These are phyloP conservation scores for Talaromyces sp. DNA, from an alignment of 2,329 filamentous ascomycete species.

Conservation along the genomic window DNA sequence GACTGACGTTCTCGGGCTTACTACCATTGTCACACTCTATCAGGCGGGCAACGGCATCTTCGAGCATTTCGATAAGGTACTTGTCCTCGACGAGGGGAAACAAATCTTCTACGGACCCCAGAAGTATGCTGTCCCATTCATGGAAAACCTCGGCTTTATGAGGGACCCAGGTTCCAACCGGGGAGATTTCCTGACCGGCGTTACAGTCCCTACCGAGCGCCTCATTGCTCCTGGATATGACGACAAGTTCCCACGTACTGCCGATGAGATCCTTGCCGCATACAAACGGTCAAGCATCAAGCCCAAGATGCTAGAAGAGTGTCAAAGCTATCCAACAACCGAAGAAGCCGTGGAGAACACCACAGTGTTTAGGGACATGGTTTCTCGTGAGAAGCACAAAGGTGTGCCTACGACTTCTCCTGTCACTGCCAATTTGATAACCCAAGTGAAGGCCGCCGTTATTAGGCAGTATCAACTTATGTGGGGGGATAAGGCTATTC, in stretches of 20 bases:
- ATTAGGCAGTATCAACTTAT: too few species aligned
- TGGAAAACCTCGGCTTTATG: slow-evolving; percentile 63
- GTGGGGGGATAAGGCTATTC: slow-evolving; percentile 69
- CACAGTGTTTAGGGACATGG: too few species aligned
- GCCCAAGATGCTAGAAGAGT: too few species aligned
- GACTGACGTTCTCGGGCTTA: slow-evolving; percentile 46
- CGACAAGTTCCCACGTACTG: slow-evolving; percentile 57
- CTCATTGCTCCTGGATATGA: slow-evolving; percentile 56
- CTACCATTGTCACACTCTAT: slow-evolving; percentile 53
- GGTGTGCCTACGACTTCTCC: too few species aligned
- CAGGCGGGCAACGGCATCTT: slow-evolving; percentile 44
- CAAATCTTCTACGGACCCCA: slow-evolving; percentile 72
- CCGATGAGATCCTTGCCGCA: slow-evolving; percentile 47
- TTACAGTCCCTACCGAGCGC: slow-evolving; percentile 62
- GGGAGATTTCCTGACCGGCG: slow-evolving; percentile 66
- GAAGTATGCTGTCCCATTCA: slow-evolving; percentile 57
- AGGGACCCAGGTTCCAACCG: slow-evolving; percentile 66
- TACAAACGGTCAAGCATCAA: too few species aligned
- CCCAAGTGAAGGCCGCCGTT: too few species aligned
- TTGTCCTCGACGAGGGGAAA: slow-evolving; percentile 68
- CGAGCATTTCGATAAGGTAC: slow-evolving; percentile 65
- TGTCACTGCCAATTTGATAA: too few species aligned
- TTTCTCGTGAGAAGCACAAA: too few species aligned
- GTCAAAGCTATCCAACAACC: too few species aligned
- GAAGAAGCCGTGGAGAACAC: too few species aligned